These are phyloP conservation scores for Exophiala lecanii-corni DNA, from an alignment of 2,329 filamentous ascomycete species.

Conservation along the genomic window DNA sequence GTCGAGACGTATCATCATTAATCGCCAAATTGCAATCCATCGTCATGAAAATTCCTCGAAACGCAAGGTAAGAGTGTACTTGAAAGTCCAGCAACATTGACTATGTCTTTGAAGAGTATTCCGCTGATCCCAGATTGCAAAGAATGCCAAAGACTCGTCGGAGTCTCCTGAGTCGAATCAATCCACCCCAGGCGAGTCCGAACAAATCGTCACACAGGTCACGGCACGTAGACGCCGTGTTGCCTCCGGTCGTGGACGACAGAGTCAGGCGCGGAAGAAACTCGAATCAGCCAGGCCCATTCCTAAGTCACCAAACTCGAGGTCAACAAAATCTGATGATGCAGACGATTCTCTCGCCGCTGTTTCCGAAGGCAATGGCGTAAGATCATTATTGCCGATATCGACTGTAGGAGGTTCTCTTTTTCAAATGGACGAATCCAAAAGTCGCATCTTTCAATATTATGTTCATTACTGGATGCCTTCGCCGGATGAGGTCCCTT, in stretches of 20 bases:
- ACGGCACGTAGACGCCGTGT: neutral
- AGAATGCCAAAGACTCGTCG: neutral
- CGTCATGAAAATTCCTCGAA: neutral
- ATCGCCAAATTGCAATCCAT: neutral
- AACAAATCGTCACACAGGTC: neutral
- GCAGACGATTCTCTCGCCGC: no score
- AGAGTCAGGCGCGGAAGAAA: neutral
- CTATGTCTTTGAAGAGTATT: no score
- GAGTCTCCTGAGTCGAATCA: neutral
- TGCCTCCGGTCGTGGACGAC: neutral
- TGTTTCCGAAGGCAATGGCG: no score
- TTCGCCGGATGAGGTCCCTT: neutral
- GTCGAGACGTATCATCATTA: neutral
- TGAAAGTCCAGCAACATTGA: no score
- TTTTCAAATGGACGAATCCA: neutral
- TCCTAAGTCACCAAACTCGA: no score
- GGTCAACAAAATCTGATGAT: no score
- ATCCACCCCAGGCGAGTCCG: neutral
- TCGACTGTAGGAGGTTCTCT: neutral
- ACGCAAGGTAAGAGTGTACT: neutral
- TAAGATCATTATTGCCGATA: neutral
- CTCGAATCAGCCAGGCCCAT: no score
- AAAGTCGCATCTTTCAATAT: neutral
- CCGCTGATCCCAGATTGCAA: no score
- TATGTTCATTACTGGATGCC: neutral